phyloP scores from a whole-genome alignment of 2,329 filamentous ascomycete genomes.

The Emmonsia crescens region DNA sequence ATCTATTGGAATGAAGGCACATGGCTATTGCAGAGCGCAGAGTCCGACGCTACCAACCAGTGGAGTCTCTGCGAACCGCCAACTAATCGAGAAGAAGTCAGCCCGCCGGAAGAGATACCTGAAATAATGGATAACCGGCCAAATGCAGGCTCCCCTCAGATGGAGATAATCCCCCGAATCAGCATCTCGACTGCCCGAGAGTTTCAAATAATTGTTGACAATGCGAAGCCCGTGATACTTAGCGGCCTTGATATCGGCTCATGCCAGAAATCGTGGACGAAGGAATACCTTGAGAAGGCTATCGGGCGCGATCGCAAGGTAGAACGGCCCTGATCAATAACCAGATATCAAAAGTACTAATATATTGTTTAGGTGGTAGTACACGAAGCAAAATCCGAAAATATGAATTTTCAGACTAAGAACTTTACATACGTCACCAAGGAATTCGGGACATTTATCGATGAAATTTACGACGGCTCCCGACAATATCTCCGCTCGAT shows the following conservation, averaged over 20 bases:
- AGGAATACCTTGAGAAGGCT: slow-evolving; percentile 53
- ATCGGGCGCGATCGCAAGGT: slow-evolving; percentile 54
- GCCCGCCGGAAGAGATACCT: background rate
- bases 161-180: slow-evolving; percentile 40
- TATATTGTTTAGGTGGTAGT: slow-evolving; percentile 50
- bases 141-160: slow-evolving; percentile 4
- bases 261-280: slow-evolving; percentile 58
- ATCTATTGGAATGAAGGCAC: slow-evolving; percentile 66
- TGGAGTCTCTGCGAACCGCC: slow-evolving; percentile 17
- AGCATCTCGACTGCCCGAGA: slow-evolving; percentile 42
- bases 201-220: slow-evolving; percentile 50
- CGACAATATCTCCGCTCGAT: slow-evolving; percentile 69
- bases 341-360: slow-evolving; percentile 6
- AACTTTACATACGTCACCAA: slow-evolving; percentile 70
- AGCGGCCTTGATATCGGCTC: slow-evolving; percentile 54
- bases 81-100: background rate
- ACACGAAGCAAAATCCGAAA: slow-evolving; percentile 54
- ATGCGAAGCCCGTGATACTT: slow-evolving; percentile 54
- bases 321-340: slow-evolving; percentile 13
- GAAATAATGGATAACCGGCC: slow-evolving; percentile 3
- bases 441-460: slow-evolving; percentile 55
- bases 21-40: slow-evolving; percentile 35
- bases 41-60: slow-evolving; percentile 17
- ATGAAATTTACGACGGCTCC: slow-evolving; percentile 47
- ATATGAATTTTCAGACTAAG: slow-evolving; percentile 72